Evolutionary conservation across 352 stramenopile species (phyloP), one percentile per base, ranked within the genome.

Genomic region (Thalassiosira oceanica): DNA sequence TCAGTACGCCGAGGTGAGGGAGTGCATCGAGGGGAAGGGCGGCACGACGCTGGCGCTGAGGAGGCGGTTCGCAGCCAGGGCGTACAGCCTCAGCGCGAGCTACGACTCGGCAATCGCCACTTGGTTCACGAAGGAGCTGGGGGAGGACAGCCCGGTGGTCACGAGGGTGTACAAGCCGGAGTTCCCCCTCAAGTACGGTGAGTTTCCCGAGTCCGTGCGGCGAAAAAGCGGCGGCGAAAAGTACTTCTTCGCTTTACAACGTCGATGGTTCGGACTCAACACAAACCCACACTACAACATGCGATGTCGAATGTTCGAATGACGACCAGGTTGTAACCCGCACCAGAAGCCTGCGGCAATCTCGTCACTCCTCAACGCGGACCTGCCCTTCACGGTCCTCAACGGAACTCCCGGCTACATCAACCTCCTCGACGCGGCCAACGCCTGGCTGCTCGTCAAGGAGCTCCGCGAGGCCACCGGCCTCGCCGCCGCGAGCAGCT

Each of bases 391-490:
- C 65, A 57, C 73, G 18, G 78, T 94, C 5, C 65, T 91, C 11
- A 92, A 93, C 61, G 88, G 94, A 42, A 95, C 90, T n/a, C 95
- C 95, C 3, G 97, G 97, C 16, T 99, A 99, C 89, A 99, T 99
- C 76, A 99, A 99, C 85, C 84, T 99, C 35, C 85, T 99, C 37
- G 97, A 99, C 78, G 97, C 96, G 24, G 93, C 93, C 45, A 99
- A 99, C 88, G 95, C 96, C n/a, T 99, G 96, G 89, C 96, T 99
- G 78, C 91, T 99, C 16, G 96, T 99, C 43, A 86, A 92, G 53
- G 97, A 99, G 86, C 86, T 99, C 28, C 91, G 93, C 57, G 49
- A 96, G 55, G 96, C 95, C 35, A 94, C 98, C 33, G 92, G 94
- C 24, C 85, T 98, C 39, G 94, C 95, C 16, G 88, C 89, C 6